Evolutionary conservation across 805 yeast species (phyloP), one percentile per base, ranked within the genome.

Genomic region (Wickerhamomyces rabaulensis): DNA sequence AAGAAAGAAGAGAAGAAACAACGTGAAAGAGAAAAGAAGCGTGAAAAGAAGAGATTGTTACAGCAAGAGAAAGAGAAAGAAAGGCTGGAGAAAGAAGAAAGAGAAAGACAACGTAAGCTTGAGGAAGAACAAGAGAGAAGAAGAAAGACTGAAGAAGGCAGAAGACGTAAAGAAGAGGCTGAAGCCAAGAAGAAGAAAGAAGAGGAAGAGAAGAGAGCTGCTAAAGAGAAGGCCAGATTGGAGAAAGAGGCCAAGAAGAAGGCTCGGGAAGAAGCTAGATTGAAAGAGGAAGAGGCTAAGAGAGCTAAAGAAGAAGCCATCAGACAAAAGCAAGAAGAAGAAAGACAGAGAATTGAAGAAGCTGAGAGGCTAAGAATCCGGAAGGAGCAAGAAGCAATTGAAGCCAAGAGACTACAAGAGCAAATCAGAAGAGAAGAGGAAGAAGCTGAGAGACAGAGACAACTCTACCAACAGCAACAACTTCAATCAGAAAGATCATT

Each of bases 1-100:
- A 86, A 79, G 43, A 79, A 76, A 50, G 87, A 82, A 56, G 78
- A 81, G 60, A 82, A 80, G 61, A 84, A 83, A 55, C 74, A 73
- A 12, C 56, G 57, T 37, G 57, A 60, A 71, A 74, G 75, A 60
- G 90, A 85, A 55, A 83, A 82, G 63, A 80, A 80, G 39, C 81
- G 79, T 56, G 90, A 84, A 57, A 83, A 82, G 71, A 84, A 82
- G 58, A 71, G 80, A 35, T 68, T 74, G 33, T 80, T 75, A 44
- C 87, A 82, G 55, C 64, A 71, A 22, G 73, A 68, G 54, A 79
- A 76, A 50, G 84, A 80, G 54, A 80, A 74, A 43, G 81, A 78
- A 47, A 65, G 75, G 59, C 58, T 70, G 53, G 65, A 66, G 56
- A 65, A 71, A 61, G 67, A 74, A 61, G 67, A 72, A 61, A 56